Base-by-base conservation (phyloP, 192 early-diverging fungal genomes). In the Hyaloraphidium curvatum region DNA sequence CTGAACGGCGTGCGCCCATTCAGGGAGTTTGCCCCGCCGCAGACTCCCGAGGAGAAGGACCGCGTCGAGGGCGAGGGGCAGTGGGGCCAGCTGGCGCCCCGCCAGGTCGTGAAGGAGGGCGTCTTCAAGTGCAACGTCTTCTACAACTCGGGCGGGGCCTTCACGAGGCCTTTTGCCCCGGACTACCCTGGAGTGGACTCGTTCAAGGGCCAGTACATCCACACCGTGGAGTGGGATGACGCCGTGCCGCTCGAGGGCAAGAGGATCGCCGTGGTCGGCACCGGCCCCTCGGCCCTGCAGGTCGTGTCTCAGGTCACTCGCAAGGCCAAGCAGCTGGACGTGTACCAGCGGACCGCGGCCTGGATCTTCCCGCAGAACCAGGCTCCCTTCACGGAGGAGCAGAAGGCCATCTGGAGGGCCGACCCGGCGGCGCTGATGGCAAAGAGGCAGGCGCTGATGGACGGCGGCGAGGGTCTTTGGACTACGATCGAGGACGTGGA, bases 181-280 rank as follows among this genome's bases (percentile, higher is more conserved):
- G n/a, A 37, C 33, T 37, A 37, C 33, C 33, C 33, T 37, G 33
- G 33, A 7, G 33, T 37, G 33, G 33, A 37, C 33, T n/a, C n/a
- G 7, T 37, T 37, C 33, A 7, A 37, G n/a, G 33, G 33, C 7
- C 33, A 37, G 33, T 37, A 37, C 33, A 37, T 75, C 40, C 76
- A 78, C 55, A 70, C 73, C 0, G 69, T 66, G 31, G 63, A 66
- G 40, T 78, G 76, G 76, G 63, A 78, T 27, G 54, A 59, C 25
- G 55, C 56, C 7, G 70, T 67, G n/a, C 62, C 71, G 51, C 53
- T 74, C 31, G 52, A 53, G 25, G 62, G 63, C 28, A 70, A 73
- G 59, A 41, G 58, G 14, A 65, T 73, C n/a, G 71, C 62, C 0
- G 54, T 73, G 3, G 58, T 73, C 14, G 71, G 71, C 9, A 63